phyloP scores from a whole-genome alignment of 768 basidiomycete species.

The Russula sp. region DNA sequence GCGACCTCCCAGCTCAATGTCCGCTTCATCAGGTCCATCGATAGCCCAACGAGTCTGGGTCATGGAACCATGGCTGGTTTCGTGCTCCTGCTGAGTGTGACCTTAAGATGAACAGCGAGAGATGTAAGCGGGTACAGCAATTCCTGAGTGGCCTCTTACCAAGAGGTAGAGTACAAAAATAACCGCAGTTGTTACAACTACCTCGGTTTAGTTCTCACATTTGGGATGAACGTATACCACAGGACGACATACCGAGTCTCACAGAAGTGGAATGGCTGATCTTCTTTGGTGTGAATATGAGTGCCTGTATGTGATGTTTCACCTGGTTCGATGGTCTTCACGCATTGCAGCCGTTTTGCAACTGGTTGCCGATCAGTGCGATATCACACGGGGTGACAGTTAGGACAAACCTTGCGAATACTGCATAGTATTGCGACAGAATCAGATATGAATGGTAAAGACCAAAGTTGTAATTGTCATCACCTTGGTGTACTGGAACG shows the following conservation, averaged over 20 bases:
- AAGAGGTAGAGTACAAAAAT: slow-evolving; percentile 50
- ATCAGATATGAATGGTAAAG: neutral
- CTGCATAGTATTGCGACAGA: slow-evolving; percentile 24
- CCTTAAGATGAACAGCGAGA: slow-evolving; percentile 29
- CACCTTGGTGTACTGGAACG: slow-evolving; percentile 61
- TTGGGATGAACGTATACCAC: no score
- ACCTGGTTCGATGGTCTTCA: slow-evolving; percentile 39
- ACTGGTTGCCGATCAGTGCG: slow-evolving; percentile 27
- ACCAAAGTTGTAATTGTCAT: neutral
- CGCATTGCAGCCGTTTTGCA: slow-evolving; percentile 46
- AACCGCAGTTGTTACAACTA: slow-evolving; percentile 50
- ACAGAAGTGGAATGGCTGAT: slow-evolving; percentile 47
- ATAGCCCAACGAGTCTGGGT: slow-evolving; percentile 49
- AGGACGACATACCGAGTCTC: slow-evolving; percentile 34
- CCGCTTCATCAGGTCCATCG: slow-evolving; percentile 43
- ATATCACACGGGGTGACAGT: neutral
- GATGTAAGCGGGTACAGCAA: neutral
- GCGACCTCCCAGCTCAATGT: slow-evolving; percentile 47
- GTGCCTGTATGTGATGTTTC: slow-evolving; percentile 36
- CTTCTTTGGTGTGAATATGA: slow-evolving; percentile 43
- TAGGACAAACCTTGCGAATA: slow-evolving; percentile 43
- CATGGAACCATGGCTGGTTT: slow-evolving; percentile 60
- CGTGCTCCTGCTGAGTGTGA: slow-evolving; percentile 53
- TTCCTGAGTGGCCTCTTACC: slow-evolving; percentile 29
- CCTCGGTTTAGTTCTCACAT: neutral